Conservation (phyloP, 2,329 filamentous ascomycete species). For the Sclerotinia sclerotiorum region DNA sequence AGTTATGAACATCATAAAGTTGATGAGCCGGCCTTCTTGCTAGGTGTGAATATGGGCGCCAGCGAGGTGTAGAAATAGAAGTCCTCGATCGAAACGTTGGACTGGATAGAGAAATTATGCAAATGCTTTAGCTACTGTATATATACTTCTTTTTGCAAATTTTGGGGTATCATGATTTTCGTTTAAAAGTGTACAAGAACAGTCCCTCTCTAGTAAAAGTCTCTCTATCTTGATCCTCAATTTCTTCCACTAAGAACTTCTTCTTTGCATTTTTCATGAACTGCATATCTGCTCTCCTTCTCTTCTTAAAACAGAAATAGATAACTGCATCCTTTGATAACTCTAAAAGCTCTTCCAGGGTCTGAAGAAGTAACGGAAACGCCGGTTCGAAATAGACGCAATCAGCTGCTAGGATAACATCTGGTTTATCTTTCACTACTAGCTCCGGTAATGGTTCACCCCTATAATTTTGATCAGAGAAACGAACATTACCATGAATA, state of each 20-base stretch:
- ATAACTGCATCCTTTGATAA: constrained; percentile 65
- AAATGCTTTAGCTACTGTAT: neutral
- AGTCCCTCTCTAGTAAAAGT: constrained; percentile 58
- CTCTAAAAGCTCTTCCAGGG: constrained; percentile 70
- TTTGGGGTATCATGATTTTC: constrained; percentile 38
- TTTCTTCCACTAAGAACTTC: constrained; percentile 61
- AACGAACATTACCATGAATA: neutral
- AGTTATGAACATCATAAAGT: constrained; percentile 43
- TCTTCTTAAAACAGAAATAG: constrained; percentile 93
- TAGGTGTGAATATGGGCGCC: constrained; percentile 41
- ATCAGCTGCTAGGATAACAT: constrained; percentile 89
- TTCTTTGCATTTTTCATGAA: constrained; percentile 72
- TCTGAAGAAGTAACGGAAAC: constrained; percentile 81
- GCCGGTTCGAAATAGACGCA: constrained; percentile 97
- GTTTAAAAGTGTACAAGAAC: constrained; percentile 60
- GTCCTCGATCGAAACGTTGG: neutral
- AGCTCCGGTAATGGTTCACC: constrained; percentile 57
- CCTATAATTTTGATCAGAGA: constrained; percentile 44
- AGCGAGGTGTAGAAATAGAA: constrained; percentile 5
- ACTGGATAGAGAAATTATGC: constrained; percentile 11
- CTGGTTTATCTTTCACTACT: constrained; percentile 60
- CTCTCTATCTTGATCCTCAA: constrained; percentile 60
- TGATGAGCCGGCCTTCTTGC: constrained; percentile 42
- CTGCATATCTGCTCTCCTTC: constrained; percentile 75
- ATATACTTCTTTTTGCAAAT: neutral